These are phyloP conservation scores for Pseudocohnilembus persalinus DNA, from an alignment of 169 alveolate species.

Conservation along the genomic window DNA sequence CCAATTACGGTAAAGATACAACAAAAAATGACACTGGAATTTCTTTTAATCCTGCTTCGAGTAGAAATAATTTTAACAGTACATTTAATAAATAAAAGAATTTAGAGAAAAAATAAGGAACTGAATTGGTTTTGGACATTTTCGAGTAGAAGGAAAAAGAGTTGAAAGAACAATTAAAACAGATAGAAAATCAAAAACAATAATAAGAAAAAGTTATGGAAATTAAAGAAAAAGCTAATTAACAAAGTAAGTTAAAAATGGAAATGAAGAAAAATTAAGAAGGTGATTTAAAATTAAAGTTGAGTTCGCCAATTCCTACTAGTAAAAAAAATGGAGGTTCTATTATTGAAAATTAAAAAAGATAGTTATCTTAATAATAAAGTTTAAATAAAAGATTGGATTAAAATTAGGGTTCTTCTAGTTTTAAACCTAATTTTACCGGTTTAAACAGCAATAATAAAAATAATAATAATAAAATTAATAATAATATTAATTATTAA, in stretches of 20 bases:
- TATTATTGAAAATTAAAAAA: too few species aligned
- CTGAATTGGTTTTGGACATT: not conserved
- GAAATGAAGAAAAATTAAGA: too few species aligned
- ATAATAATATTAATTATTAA: too few species aligned
- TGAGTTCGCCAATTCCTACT: not conserved
- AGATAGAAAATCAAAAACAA: not conserved
- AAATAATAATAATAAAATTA: too few species aligned
- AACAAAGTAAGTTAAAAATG: not conserved
- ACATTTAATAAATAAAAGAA: too few species aligned
- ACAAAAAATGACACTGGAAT: too few species aligned
- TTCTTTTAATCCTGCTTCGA: too few species aligned
- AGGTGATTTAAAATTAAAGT: not conserved
- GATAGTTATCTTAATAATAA: not conserved
- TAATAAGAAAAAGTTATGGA: not conserved
- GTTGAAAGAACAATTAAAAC: not conserved
- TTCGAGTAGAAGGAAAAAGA: not conserved
- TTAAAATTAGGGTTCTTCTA: not conserved
- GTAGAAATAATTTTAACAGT: too few species aligned
- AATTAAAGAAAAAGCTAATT: not conserved
- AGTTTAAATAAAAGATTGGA: not conserved
- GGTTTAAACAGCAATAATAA: not conserved
- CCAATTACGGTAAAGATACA: too few species aligned
- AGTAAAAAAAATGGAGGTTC: too few species aligned
- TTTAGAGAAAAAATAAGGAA: not conserved
- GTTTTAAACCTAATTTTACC: not conserved